Percentiles rank a stretch among this genome's conserved stretches.
These are phyloP conservation scores for Xylaria curta DNA, from an alignment of 495 filamentous ascomycete genomes.

Conservation along the genomic window DNA sequence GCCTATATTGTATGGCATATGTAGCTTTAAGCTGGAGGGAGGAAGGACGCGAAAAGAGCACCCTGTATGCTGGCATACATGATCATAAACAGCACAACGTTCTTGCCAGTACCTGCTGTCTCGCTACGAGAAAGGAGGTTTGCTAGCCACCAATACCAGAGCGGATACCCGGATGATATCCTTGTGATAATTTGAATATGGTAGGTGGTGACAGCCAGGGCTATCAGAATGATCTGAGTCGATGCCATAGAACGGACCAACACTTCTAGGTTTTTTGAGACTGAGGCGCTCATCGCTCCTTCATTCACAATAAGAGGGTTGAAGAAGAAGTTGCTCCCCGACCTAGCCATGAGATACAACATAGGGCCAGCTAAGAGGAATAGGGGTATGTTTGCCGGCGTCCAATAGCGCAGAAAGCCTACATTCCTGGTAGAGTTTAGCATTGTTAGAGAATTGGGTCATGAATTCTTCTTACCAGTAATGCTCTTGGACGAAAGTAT, in stretches of 20 bases:
- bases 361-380: conserved; percentile 85
- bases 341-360: conserved; percentile 69
- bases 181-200: conserved; percentile 94
- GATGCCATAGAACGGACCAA: conserved; percentile 66
- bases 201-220: conserved; percentile 75
- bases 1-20: not conserved
- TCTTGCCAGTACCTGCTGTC: conserved; percentile 36
- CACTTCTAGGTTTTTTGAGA: conserved; percentile 25
- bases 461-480: conserved; percentile 71
- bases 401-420: conserved; percentile 93
- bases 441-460: conserved; percentile 8
- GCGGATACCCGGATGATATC: conserved; percentile 83
- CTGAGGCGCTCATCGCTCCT: conserved; percentile 21
- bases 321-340: conserved; percentile 58
- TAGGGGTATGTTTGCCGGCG: conserved; percentile 79
- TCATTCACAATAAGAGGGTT: conserved; percentile 21
- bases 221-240: conserved; percentile 73
- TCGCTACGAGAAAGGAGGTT: conserved; percentile 44
- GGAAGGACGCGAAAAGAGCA: conserved; percentile 86
- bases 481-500: conserved; percentile 82
- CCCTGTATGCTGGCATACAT: conserved; percentile 83
- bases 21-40: conserved; percentile 76
- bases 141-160: conserved; percentile 87
- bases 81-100: conserved; percentile 65
- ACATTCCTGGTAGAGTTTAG: conserved; percentile 66